Conservation (phyloP, 2,329 filamentous ascomycete genomes). For the Aspergillus melleus region DNA sequence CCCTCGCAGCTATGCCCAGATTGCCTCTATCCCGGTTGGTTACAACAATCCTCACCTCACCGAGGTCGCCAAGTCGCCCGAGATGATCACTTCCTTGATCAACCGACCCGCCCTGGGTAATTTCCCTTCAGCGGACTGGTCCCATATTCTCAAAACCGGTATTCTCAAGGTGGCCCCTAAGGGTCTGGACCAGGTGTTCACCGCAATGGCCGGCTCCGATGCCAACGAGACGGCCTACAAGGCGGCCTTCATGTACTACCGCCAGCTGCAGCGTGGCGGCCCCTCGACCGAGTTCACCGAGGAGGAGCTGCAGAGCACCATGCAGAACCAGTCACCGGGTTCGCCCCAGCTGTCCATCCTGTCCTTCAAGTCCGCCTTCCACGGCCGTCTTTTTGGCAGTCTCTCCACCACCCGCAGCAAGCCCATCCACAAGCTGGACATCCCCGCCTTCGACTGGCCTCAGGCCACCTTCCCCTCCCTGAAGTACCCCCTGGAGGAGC, state of each 20-base stretch:
- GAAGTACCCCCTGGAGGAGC: conserved; percentile 82
- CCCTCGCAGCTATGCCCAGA: conserved; percentile 73
- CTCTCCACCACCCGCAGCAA: conserved; percentile 89
- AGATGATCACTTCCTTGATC: conserved; percentile 79
- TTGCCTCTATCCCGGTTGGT: conserved; percentile 86
- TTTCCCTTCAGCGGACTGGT: conserved; percentile 86
- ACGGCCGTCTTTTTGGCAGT: conserved; percentile 84
- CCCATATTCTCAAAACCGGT: conserved; percentile 73
- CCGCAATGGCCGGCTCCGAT: conserved; percentile 82
- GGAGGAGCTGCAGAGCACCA: conserved; percentile 71
- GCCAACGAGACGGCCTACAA: conserved; percentile 96
- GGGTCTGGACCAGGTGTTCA: conserved; percentile 86
- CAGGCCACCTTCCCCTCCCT: conserved; percentile 81
- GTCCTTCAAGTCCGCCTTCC: conserved; percentile 85
- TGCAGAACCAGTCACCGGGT: conserved; percentile 80
- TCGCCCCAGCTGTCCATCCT: conserved; percentile 79
- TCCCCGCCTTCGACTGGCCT: conserved; percentile 93
- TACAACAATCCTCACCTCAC: conserved; percentile 84
- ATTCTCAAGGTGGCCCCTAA: conserved; percentile 80
- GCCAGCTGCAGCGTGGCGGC: conserved; percentile 78
- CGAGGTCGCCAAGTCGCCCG: conserved; percentile 68
- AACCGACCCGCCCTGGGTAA: conserved; percentile 88
- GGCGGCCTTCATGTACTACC: conserved; percentile 90
- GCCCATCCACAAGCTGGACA: conserved; percentile 92
- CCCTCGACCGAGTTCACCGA: conserved; percentile 74